Percentiles rank a stretch among this genome's conserved stretches.
Evolutionary conservation across 768 basidiomycete genomes (phyloP).

Genomic region (Kwoniella mangroviensis): DNA sequence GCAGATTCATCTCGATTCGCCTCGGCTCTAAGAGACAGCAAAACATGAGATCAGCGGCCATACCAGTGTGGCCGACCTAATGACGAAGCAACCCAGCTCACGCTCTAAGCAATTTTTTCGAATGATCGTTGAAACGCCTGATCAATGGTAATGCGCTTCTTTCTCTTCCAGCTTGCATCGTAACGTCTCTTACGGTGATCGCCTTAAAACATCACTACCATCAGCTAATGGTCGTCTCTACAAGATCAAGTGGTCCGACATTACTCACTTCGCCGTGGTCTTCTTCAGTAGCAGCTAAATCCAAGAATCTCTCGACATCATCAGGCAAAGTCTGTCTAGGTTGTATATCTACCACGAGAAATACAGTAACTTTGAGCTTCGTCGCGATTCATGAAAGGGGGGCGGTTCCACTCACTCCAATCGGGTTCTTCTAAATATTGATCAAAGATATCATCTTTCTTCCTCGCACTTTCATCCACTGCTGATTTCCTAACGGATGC

Average conservation of each 20-base stretch:
- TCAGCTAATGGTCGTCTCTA: not conserved
- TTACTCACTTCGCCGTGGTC: slow-evolving; percentile 81
- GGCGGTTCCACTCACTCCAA: slow-evolving; percentile 67
- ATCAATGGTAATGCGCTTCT: slow-evolving; percentile 87
- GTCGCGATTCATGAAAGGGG: not conserved
- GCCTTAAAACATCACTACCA: slow-evolving; percentile 62
- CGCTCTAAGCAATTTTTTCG: slow-evolving; percentile 74
- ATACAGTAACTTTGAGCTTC: not conserved
- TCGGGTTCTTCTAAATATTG: slow-evolving; percentile 95
- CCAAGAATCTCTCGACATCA: slow-evolving; percentile 74
- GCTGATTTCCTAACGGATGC: slow-evolving; percentile 86
- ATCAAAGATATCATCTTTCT: slow-evolving; percentile 92
- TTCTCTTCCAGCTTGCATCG: slow-evolving; percentile 94
- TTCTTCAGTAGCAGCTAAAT: slow-evolving; percentile 82
- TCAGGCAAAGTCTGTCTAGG: slow-evolving; percentile 31
- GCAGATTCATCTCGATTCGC: slow-evolving; percentile 15
- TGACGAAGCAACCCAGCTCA: slow-evolving; percentile 7
- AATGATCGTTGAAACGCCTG: slow-evolving; percentile 96
- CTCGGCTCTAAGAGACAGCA: slow-evolving; percentile 11
- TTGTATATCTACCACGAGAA: slow-evolving; percentile 29
- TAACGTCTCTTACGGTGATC: slow-evolving; percentile 84
- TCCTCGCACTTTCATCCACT: slow-evolving; percentile 72
- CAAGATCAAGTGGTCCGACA: not conserved
- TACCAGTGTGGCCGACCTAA: too few relatives aligned
- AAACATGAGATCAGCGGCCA: too few relatives aligned